Evolutionary conservation across 805 yeast genomes (phyloP).

Genomic region (Yamadazyma paraphyllophila): DNA sequence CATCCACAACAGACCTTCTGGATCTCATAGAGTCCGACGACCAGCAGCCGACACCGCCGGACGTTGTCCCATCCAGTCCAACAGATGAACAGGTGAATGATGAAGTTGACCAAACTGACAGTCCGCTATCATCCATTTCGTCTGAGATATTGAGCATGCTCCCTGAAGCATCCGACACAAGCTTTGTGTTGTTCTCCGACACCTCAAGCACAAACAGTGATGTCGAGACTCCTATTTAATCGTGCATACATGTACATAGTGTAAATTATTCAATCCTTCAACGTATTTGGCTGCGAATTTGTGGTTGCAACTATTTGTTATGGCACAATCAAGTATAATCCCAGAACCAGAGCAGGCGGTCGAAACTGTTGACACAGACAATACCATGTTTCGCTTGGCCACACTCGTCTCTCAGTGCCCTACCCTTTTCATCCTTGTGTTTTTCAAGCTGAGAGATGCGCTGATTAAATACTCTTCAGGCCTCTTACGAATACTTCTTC

Average conservation of each 20-base stretch:
- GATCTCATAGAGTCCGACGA: neutral
- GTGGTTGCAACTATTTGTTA: neutral
- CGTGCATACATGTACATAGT: neutral
- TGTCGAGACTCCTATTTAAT: too few species aligned
- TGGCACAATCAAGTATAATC: neutral
- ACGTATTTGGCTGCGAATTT: conserved; percentile 3
- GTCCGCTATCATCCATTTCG: conserved; percentile 6
- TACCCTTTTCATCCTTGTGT: neutral
- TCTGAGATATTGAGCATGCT: conserved; percentile 2
- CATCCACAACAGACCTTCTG: neutral
- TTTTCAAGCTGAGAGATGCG: conserved; percentile 7
- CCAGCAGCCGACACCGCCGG: too few species aligned
- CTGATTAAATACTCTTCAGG: neutral
- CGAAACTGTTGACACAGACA: too few species aligned
- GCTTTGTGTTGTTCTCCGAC: conserved; percentile 5
- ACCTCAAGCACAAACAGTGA: neutral
- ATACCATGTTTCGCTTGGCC: neutral
- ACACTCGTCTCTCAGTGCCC: neutral
- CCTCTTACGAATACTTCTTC: neutral
- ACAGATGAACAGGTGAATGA: neutral
- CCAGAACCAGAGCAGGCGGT: too few species aligned
- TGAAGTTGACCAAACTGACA: neutral
- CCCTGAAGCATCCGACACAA: conserved; percentile 4
- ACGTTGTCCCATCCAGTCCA: too few species aligned
- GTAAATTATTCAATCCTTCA: neutral